Percentiles rank a stretch among this genome's conserved stretches.
Evolutionary conservation across 2,329 filamentous ascomycete species (phyloP).

Genomic region (Pseudogymnoascus sp.): DNA sequence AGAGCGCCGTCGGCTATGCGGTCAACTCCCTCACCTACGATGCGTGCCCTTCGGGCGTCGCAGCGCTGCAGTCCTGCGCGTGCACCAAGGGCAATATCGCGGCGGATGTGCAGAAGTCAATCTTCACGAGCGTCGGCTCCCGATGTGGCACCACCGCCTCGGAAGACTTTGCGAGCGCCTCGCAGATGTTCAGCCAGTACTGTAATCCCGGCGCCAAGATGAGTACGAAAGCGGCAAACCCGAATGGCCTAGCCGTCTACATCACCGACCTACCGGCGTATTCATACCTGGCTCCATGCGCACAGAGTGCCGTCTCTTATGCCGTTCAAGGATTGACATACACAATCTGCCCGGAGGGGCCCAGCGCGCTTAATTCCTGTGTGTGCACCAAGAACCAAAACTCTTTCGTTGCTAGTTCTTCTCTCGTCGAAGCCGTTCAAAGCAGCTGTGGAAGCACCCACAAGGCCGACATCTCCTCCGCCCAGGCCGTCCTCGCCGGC

Average conservation of each 20-base stretch:
- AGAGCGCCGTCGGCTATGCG: slow-evolving; percentile 37
- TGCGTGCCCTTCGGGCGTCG: slow-evolving; percentile 36
- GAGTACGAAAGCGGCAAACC: slow-evolving; percentile 24
- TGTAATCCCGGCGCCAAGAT: slow-evolving; percentile 35
- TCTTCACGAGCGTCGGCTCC: slow-evolving; percentile 34
- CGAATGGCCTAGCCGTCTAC: slow-evolving; percentile 36
- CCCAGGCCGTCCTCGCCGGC: slow-evolving; percentile 41
- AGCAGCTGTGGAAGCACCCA: slow-evolving; percentile 37
- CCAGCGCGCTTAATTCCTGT: slow-evolving; percentile 40
- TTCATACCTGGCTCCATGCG: slow-evolving; percentile 37
- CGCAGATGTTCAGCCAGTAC: slow-evolving; percentile 38
- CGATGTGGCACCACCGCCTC: slow-evolving; percentile 40
- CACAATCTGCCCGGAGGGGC: slow-evolving; percentile 32
- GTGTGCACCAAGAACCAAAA: slow-evolving; percentile 45
- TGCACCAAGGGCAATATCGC: slow-evolving; percentile 31
- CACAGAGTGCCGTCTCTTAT: slow-evolving; percentile 31
- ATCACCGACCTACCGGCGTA: slow-evolving; percentile 42
- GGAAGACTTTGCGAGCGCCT: slow-evolving; percentile 40
- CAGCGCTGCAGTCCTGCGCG: slow-evolving; percentile 42
- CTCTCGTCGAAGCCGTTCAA: slow-evolving; percentile 36
- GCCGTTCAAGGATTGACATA: slow-evolving; percentile 28
- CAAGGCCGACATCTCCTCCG: slow-evolving; percentile 39
- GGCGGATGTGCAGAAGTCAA: slow-evolving; percentile 11
- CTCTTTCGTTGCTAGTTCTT: slow-evolving; percentile 34
- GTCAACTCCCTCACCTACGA: slow-evolving; percentile 36